Evolutionary conservation across 257 asterid genomes (phyloP).

Genomic region (Solanum neorickii): DNA sequence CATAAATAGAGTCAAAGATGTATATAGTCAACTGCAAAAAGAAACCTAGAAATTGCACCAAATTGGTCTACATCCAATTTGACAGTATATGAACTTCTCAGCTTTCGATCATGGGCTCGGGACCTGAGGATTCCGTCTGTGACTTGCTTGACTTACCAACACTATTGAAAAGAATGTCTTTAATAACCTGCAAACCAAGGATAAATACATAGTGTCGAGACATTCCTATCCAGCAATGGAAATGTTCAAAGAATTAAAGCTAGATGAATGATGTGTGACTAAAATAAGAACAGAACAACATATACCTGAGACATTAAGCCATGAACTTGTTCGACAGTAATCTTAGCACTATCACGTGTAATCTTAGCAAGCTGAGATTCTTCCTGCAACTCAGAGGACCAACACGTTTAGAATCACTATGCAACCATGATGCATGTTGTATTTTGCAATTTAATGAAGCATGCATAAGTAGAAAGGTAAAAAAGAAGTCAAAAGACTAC

Average conservation of each 20-base stretch:
- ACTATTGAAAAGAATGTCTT: conserved; percentile 87
- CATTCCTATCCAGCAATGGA: neutral
- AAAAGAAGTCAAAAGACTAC: neutral
- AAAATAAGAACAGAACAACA: neutral
- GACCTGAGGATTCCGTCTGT: conserved; percentile 47
- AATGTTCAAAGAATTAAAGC: neutral
- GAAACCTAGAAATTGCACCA: neutral
- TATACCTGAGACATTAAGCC: conserved; percentile 95
- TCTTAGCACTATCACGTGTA: conserved; percentile 88
- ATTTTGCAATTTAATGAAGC: neutral
- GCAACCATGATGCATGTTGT: neutral
- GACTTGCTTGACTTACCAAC: conserved; percentile 51
- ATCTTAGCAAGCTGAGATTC: conserved; percentile 92
- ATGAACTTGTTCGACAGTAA: conserved; percentile 97
- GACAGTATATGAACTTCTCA: conserved; percentile 11
- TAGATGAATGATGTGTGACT: neutral
- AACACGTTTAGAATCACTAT: neutral
- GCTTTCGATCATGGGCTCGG: conserved; percentile 89
- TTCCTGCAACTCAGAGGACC: conserved; percentile 41
- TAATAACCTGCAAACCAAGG: conserved; percentile 55
- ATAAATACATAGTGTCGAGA: neutral
- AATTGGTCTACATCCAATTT: neutral
- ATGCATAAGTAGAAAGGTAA: neutral
- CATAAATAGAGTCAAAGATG: neutral
- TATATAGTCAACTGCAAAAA: neutral